Base-by-base conservation (phyloP, 208 protist genomes). In the Leishmania martiniquensis region DNA sequence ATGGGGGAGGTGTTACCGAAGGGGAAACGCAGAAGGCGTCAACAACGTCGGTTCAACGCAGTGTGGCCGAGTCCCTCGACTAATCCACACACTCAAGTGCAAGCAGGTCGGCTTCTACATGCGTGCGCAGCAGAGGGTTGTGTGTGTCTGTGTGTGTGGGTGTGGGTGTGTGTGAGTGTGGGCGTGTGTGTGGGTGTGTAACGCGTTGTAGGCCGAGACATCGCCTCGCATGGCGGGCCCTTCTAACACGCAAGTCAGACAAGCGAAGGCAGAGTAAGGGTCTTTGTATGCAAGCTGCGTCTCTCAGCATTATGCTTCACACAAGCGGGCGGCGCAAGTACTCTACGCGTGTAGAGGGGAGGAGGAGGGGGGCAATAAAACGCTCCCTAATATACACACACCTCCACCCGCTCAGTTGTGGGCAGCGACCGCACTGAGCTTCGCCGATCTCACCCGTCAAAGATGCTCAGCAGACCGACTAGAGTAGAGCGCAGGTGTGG, bases 181-280 rank as follows among this genome's bases (percentile, higher is more conserved):
- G 17, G 52, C n/a, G 52, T 57, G 52, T 29, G 52, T 65, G 37
- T 45, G 20, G n/a, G 37, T 69, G 65, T 47, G 65, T 69, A 51
- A 49, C 6, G 42, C 5, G 39, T n/a, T 49, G n/a, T 32, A 69
- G 65, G 32, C 37, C n/a, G 42, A 47, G 62, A 45, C 39, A 45
- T 3, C 2, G 25, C n/a, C 44, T 44, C 42, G 42, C 42, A 42
- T 69, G 39, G 49, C 39, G 65, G n/a, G 22, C 51, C 42, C 10
- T 47, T 69, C 65, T 69, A 69, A 69, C 22, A 68, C 29, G 39
- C 62, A 51, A 51, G 65, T 69, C 42, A 29, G 10, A 34, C n/a
- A 67, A n/a, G 17, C 37, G 5, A 68, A 45, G 9, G 22, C 65
- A 44, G 2, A 69, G 22, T 25, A 4, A 15, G 20, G 9, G 9